Percentiles rank a stretch among this genome's conserved stretches.
Conservation (phyloP, 805 yeast genomes). For the Saccharomycopsis fibuligera region DNA sequence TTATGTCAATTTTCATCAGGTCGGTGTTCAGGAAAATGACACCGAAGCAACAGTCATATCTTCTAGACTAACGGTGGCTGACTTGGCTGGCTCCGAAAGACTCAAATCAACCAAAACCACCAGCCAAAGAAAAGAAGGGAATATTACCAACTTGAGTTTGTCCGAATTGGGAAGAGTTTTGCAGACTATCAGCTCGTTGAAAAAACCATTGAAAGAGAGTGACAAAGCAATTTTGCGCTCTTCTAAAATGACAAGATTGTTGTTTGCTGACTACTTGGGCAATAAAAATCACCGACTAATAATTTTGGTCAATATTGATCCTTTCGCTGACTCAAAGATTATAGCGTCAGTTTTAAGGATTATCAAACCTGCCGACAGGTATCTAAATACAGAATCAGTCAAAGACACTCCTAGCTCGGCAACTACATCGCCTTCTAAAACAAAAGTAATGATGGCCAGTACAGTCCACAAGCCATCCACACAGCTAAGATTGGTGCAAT, state of each 20-base stretch:
- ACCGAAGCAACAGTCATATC: slow-evolving; percentile 19
- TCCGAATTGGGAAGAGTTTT: slow-evolving; percentile 46
- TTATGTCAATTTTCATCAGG: slow-evolving; percentile 34
- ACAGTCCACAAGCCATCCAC: neutral
- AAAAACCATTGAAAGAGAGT: slow-evolving; percentile 13
- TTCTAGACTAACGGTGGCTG: slow-evolving; percentile 43
- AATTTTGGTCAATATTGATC: slow-evolving; percentile 36
- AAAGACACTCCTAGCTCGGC: neutral
- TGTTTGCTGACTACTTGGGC: slow-evolving; percentile 40
- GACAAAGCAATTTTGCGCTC: slow-evolving; percentile 41
- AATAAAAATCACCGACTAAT: slow-evolving; percentile 26
- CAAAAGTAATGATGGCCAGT: neutral
- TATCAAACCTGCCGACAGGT: slow-evolving; percentile 22
- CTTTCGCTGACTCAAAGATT: slow-evolving; percentile 32
- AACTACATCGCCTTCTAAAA: too few relatives aligned
- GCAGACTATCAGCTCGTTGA: slow-evolving; percentile 30
- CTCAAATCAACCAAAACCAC: slow-evolving; percentile 41
- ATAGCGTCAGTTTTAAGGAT: slow-evolving; percentile 29
- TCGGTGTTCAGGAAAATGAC: slow-evolving; percentile 9
- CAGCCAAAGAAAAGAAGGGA: slow-evolving; percentile 40
- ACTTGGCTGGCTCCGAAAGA: slow-evolving; percentile 50
- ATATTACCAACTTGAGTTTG: slow-evolving; percentile 42
- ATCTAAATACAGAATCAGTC: slow-evolving; percentile 6
- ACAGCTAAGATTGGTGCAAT: too few relatives aligned
- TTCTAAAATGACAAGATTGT: slow-evolving; percentile 42